A percentile compares a stretch with the other conserved stretches of the same genome.
Evolutionary conservation across 345 rosid genomes (phyloP).

Genomic region (Brassica incana): DNA sequence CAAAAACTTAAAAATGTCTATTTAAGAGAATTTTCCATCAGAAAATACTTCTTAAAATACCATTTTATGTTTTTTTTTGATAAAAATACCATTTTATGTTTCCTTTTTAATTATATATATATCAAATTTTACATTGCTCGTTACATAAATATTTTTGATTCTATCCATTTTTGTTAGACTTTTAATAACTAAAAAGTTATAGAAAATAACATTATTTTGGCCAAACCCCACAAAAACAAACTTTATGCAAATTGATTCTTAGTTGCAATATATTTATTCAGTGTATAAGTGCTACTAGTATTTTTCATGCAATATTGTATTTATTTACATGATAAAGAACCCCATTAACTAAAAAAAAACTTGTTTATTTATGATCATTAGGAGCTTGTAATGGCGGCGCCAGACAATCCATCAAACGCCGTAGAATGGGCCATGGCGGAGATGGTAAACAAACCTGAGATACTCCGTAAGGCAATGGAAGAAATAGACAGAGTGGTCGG

Average conservation of each 20-base stretch:
- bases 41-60: neutral
- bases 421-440: slow-evolving; percentile 47
- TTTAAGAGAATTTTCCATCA: neutral
- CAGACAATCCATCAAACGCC: slow-evolving; percentile 47
- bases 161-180: neutral
- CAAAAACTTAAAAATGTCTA: too few species aligned
- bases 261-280: neutral
- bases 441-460: slow-evolving; percentile 43
- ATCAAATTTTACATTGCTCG: neutral
- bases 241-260: neutral
- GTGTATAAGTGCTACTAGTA: neutral
- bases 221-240: neutral
- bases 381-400: slow-evolving; percentile 45
- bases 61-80: neutral
- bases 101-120: neutral
- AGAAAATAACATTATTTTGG: neutral
- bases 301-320: neutral
- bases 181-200: neutral
- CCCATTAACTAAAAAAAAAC: neutral
- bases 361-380: slow-evolving; percentile 15
- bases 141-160: neutral
- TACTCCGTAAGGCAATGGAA: slow-evolving; percentile 40
- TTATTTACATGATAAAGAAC: neutral
- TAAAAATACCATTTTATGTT: too few species aligned
- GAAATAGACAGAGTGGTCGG: slow-evolving; percentile 44